These are phyloP conservation scores for Achaetomiella virescens DNA, from an alignment of 495 filamentous ascomycete species.

Conservation along the genomic window DNA sequence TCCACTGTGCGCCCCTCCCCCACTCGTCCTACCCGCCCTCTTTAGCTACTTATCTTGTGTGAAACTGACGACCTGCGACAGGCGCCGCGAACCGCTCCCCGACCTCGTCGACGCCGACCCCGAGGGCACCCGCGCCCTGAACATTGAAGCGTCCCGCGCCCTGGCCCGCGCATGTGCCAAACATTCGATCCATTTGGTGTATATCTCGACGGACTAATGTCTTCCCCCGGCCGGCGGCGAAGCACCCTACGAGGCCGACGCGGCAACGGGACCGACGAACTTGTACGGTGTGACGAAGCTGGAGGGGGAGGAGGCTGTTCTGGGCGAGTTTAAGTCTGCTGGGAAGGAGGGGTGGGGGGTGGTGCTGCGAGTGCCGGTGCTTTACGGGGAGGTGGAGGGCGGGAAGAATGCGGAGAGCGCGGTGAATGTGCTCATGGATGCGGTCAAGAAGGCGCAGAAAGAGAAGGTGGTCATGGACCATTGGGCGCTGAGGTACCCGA, in stretches of 20 bases:
- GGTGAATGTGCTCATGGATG: slow-evolving; percentile 72
- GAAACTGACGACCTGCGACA: neutral
- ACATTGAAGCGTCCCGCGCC: slow-evolving; percentile 60
- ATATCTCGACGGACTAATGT: slow-evolving; percentile 97
- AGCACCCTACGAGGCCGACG: slow-evolving; percentile 70
- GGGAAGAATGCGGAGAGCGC: slow-evolving; percentile 64
- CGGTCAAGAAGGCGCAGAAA: slow-evolving; percentile 62
- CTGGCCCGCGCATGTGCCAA: slow-evolving; percentile 62
- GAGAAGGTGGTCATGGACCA: slow-evolving; percentile 74
- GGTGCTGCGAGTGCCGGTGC: slow-evolving; percentile 77
- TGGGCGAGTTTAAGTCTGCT: slow-evolving; percentile 50
- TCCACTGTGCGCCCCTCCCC: slow-evolving; percentile 61
- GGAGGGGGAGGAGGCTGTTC: slow-evolving; percentile 71
- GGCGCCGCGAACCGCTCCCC: slow-evolving; percentile 87
- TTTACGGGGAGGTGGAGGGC: slow-evolving; percentile 65
- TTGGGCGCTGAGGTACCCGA: slow-evolving; percentile 81
- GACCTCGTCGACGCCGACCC: slow-evolving; percentile 79
- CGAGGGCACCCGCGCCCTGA: slow-evolving; percentile 64
- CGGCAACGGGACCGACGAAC: slow-evolving; percentile 65
- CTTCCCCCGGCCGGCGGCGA: slow-evolving; percentile 78
- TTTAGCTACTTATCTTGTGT: neutral
- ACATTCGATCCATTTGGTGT: slow-evolving; percentile 66
- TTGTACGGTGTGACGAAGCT: slow-evolving; percentile 85
- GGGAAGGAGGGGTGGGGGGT: slow-evolving; percentile 52
- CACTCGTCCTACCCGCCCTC: neutral